phyloP scores from a whole-genome alignment of 257 asterid species.

The Forsythia viridissima region DNA sequence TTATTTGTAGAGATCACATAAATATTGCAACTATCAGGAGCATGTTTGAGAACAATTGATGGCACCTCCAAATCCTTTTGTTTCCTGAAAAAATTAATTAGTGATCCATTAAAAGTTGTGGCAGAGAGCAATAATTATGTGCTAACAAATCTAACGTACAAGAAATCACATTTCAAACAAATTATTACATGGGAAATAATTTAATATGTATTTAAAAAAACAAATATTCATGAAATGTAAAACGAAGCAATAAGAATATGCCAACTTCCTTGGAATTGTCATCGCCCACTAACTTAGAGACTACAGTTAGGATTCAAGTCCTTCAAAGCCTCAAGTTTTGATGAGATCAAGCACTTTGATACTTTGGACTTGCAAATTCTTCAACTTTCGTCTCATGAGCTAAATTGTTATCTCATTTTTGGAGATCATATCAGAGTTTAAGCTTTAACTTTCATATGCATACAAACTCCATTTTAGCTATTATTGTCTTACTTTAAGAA shows the following conservation, averaged over 20 bases:
- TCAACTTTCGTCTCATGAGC: not conserved
- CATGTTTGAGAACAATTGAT: slow-evolving; percentile 62
- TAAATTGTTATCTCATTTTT: not conserved
- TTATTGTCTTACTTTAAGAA: no score
- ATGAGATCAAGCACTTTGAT: not conserved
- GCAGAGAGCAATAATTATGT: slow-evolving; percentile 1
- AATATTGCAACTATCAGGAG: slow-evolving; percentile 60
- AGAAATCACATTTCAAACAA: slow-evolving; percentile 19
- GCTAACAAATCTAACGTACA: slow-evolving; percentile 9
- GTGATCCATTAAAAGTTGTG: slow-evolving; percentile 13
- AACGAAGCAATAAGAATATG: not conserved
- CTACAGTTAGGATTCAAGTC: not conserved
- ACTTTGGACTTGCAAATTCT: not conserved
- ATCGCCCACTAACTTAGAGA: not conserved
- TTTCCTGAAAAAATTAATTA: slow-evolving; percentile 48
- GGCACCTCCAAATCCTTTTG: slow-evolving; percentile 61
- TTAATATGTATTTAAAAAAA: slow-evolving; percentile 8
- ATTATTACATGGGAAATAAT: slow-evolving; percentile 5
- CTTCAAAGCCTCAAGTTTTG: not conserved
- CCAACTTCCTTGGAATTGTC: not conserved
- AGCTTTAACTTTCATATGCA: not conserved
- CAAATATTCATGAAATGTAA: not conserved
- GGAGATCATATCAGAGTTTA: not conserved
- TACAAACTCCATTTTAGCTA: not conserved
- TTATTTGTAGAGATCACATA: slow-evolving; percentile 58